These are phyloP conservation scores for Phialocephala subalpina DNA, from an alignment of 2,329 filamentous ascomycete species.

Conservation along the genomic window DNA sequence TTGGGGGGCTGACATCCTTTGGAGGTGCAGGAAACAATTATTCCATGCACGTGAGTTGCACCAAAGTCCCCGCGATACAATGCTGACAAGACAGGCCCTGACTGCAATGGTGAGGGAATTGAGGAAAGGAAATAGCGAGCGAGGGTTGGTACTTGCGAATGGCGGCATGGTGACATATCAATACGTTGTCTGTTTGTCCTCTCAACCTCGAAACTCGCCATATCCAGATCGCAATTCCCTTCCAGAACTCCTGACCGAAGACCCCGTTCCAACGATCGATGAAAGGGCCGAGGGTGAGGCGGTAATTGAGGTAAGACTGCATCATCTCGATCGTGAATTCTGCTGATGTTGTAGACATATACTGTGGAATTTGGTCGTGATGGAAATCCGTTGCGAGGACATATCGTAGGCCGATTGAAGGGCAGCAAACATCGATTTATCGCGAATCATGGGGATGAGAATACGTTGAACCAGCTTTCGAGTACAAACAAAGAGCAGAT, in stretches of 20 bases:
- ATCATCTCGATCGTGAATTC: not conserved
- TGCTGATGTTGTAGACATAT: constrained; percentile 57
- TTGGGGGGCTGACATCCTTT: constrained; percentile 73
- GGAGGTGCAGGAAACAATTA: constrained; percentile 78
- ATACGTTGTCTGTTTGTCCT: constrained; percentile 66
- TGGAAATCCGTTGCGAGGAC: constrained; percentile 55
- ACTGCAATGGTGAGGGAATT: constrained; percentile 64
- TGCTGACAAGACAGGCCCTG: constrained; percentile 48
- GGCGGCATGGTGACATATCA: constrained; percentile 73
- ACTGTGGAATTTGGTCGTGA: constrained; percentile 64
- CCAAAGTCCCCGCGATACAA: not conserved
- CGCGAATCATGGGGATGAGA: constrained; percentile 62
- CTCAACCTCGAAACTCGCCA: constrained; percentile 46
- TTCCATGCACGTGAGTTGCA: constrained; percentile 65
- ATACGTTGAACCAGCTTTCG: constrained; percentile 54
- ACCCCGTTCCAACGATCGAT: constrained; percentile 50
- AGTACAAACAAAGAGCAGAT: constrained; percentile 55
- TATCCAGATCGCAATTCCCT: constrained; percentile 59
- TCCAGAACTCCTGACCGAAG: constrained; percentile 50
- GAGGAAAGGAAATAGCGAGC: constrained; percentile 52
- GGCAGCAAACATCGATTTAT: constrained; percentile 58
- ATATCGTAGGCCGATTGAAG: constrained; percentile 60
- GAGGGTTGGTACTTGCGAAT: constrained; percentile 69
- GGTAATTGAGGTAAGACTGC: constrained; percentile 57
- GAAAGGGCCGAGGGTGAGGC: constrained; percentile 57